Evolutionary conservation across 805 yeast genomes (phyloP), one percentile per base, ranked within the genome.

Genomic region (Phaffomyces thermotolerans): DNA sequence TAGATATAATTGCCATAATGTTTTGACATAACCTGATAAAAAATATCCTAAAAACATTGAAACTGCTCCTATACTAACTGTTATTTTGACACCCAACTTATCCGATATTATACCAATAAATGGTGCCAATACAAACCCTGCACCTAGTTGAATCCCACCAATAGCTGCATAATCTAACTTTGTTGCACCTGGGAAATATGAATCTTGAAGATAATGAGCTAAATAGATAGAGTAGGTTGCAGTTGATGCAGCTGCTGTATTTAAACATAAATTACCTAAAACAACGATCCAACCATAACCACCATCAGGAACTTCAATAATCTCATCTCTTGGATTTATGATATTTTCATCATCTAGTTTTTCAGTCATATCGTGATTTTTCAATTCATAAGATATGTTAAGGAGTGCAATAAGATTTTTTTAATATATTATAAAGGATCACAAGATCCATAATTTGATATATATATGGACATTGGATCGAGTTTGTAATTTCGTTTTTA

Each of bases 71-170:
- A 74, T 22, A 0, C 63, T 42, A 59, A 76, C 67, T 3, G 77
- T 65, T 3, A 54, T 38, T 50, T 67, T 69, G 43, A 73, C 60
- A 2, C 85, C 79, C 40, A 43, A 20, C 12, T 14, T 18, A 14
- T 30, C 32, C 9, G 40, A 23, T 8, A 48, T n/a, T 6, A 47
- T 12, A 32, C 50, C 46, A 2, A 73, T 68, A 15, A 79, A 42
- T 6, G 93, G 91, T 35, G 84, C 65, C 37, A 78, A 56, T 49
- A 72, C 62, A 54, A 83, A 78, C 18, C 88, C 84, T n/a, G 58
- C 33, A 13, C 59, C 63, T 44, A 81, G 77, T 0, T 84, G 75
- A 6, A 84, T 54, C 2, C 91, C 90, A 4, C 90, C 88, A 49
- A 84, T 70, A 3, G 77, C 63, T 23, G 87, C 84, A 58, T 72